phyloP scores from a whole-genome alignment of 805 yeast genomes.

The Ogataea siamensis region DNA sequence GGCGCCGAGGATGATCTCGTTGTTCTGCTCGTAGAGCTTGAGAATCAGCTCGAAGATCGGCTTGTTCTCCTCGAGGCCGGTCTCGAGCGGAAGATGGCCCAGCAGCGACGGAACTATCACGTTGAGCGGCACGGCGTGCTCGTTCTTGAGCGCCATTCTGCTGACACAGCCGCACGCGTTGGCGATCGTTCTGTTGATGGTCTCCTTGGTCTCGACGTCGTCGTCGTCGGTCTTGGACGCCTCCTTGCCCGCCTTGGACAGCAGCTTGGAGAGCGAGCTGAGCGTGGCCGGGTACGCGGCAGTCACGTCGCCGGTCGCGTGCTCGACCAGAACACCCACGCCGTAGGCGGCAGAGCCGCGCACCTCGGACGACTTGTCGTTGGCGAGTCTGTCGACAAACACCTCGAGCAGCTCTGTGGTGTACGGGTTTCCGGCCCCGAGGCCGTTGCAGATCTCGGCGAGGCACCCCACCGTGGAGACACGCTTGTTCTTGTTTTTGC shows the following conservation, averaged over 20 bases:
- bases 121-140: constrained; percentile 68
- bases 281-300: constrained; percentile 67
- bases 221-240: constrained; percentile 56
- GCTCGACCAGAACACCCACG: constrained; percentile 70
- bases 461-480: constrained; percentile 83
- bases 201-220: constrained; percentile 77
- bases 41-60: constrained; percentile 82
- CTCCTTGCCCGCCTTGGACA: constrained; percentile 77
- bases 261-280: constrained; percentile 62
- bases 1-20: constrained; percentile 50
- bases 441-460: constrained; percentile 82
- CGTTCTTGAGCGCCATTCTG: constrained; percentile 77
- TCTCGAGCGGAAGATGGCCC: constrained; percentile 77
- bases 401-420: constrained; percentile 67
- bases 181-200: constrained; percentile 79
- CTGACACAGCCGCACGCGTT: constrained; percentile 98
- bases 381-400: constrained; percentile 65
- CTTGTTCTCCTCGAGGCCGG: constrained; percentile 88
- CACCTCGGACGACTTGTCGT: constrained; percentile 80
- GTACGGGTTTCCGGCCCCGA: constrained; percentile 65
- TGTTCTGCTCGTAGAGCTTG: constrained; percentile 63
- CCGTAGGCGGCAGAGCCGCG: constrained; percentile 97
- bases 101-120: constrained; percentile 74
- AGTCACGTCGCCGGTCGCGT: constrained; percentile 53
- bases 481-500: constrained; percentile 71